These are phyloP conservation scores for Nigrograna mackinnonii DNA, from an alignment of 2,329 filamentous ascomycete species.

Conservation along the genomic window DNA sequence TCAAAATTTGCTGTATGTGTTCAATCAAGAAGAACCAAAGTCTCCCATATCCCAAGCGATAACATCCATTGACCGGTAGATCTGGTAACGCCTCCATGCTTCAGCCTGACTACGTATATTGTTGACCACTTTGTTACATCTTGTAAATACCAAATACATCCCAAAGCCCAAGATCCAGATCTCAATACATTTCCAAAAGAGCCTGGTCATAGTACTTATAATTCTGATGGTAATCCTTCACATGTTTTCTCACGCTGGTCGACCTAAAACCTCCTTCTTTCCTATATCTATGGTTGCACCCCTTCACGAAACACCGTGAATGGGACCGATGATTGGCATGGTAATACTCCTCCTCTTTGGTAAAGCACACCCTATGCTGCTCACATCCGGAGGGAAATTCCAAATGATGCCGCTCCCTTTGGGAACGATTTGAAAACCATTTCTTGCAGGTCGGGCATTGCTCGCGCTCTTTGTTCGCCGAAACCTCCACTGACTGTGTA, in stretches of 20 bases:
- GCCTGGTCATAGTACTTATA: too few species aligned
- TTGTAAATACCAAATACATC: too few species aligned
- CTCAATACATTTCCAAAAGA: too few species aligned
- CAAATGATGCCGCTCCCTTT: conserved; percentile 12
- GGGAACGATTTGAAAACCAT: conserved; percentile 18
- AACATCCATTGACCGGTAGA: too few species aligned
- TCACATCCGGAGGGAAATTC: conserved; percentile 21
- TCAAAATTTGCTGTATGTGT: too few species aligned
- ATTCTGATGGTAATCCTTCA: conserved; percentile 15
- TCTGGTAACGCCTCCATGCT: too few species aligned
- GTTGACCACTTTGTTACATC: too few species aligned
- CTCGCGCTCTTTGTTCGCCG: conserved; percentile 22
- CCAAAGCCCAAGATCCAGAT: too few species aligned
- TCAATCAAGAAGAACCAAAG: too few species aligned
- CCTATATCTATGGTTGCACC: conserved; percentile 19
- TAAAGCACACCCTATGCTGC: conserved; percentile 17
- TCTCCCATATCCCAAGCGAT: too few species aligned
- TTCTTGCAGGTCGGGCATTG: conserved; percentile 17
- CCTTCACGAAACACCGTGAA: conserved; percentile 24
- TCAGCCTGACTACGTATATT: too few species aligned
- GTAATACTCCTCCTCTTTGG: conserved; percentile 15
- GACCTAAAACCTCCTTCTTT: conserved; percentile 17
- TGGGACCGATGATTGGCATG: conserved; percentile 18
- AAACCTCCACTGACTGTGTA: conserved; percentile 13
- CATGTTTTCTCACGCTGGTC: conserved; percentile 16